Evolutionary conservation across 352 stramenopile genomes (phyloP).

Genomic region (Pythium phragmiticola): DNA sequence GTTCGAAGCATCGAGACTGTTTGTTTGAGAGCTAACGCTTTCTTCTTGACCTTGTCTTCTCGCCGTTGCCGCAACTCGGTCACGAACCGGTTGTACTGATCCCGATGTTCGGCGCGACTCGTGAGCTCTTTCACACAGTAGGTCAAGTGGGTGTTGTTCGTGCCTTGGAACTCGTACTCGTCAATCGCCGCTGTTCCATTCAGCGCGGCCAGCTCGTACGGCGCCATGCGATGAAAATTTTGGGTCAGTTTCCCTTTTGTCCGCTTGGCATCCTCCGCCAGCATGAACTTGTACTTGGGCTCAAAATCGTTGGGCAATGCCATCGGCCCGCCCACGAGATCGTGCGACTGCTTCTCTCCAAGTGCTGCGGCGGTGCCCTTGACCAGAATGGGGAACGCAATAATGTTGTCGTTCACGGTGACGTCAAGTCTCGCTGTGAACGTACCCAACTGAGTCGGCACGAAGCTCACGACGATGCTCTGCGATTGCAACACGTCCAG

Average conservation of each 20-base stretch:
- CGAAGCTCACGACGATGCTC: conserved; percentile 89
- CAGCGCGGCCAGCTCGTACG: conserved; percentile 57
- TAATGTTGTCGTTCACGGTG: conserved; percentile 44
- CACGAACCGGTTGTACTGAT: conserved; percentile 72
- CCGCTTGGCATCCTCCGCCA: conserved; percentile 64
- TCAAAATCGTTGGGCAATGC: conserved; percentile 84
- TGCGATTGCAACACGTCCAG: conserved; percentile 88
- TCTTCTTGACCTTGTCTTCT: conserved; percentile 31
- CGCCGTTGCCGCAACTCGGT: conserved; percentile 36
- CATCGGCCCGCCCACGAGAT: conserved; percentile 54
- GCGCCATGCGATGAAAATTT: conserved; percentile 57
- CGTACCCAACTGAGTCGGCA: conserved; percentile 80
- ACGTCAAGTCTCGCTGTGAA: conserved; percentile 56
- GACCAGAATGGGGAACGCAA: conserved; percentile 60
- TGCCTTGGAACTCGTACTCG: conserved; percentile 81
- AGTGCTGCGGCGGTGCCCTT: conserved; percentile 59
- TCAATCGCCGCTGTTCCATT: conserved; percentile 74
- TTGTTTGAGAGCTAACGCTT: conserved; percentile 39
- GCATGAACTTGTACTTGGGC: conserved; percentile 89
- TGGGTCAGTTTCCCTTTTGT: conserved; percentile 52
- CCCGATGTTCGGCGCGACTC: conserved; percentile 59
- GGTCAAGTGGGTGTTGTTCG: conserved; percentile 82
- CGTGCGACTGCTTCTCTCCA: conserved; percentile 32
- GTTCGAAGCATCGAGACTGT: conserved; percentile 42
- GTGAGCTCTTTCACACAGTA: conserved; percentile 86